phyloP scores from a whole-genome alignment of 2,329 filamentous ascomycete species.

The Clonostachys rhizophaga region DNA sequence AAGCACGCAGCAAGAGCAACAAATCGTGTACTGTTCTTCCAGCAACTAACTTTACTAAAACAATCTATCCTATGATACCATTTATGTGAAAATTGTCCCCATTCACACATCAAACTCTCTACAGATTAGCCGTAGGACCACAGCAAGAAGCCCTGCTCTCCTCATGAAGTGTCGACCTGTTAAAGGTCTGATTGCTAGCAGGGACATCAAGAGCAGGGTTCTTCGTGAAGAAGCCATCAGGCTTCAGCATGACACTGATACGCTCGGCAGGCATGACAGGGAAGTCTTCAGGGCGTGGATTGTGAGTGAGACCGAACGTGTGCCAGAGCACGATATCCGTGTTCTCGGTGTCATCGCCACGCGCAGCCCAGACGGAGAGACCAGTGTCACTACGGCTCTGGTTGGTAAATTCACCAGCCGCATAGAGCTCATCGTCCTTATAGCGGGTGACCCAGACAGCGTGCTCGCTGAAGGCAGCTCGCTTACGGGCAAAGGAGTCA shows the following conservation, averaged over 20 bases:
- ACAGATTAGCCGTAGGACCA: too few species aligned
- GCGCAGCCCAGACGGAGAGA: slow-evolving; percentile 30
- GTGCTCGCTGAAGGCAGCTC: slow-evolving; percentile 53
- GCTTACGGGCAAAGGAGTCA: slow-evolving; percentile 36
- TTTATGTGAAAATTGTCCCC: too few species aligned
- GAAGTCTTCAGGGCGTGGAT: slow-evolving; percentile 51
- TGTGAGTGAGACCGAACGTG: slow-evolving; percentile 52
- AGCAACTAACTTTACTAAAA: too few species aligned
- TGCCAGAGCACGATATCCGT: slow-evolving; percentile 52
- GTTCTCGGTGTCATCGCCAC: slow-evolving; percentile 48
- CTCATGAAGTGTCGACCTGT: too few species aligned
- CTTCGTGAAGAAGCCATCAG: slow-evolving; percentile 45
- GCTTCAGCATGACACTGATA: slow-evolving; percentile 40
- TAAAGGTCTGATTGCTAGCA: background rate
- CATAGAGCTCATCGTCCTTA: slow-evolving; percentile 52
- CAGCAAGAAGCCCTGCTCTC: too few species aligned
- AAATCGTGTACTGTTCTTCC: too few species aligned
- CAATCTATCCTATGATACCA: too few species aligned
- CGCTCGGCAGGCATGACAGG: slow-evolving; percentile 56
- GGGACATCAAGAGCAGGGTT: slow-evolving; percentile 35
- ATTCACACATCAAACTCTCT: too few species aligned
- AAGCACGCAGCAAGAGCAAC: too few species aligned
- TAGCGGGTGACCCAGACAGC: slow-evolving; percentile 54
- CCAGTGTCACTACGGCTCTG: slow-evolving; percentile 46
- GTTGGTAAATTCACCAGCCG: slow-evolving; percentile 55